Base-by-base conservation (phyloP, 176 grass and related monocot species). In the Rhipidocladum racemiflorum region DNA sequence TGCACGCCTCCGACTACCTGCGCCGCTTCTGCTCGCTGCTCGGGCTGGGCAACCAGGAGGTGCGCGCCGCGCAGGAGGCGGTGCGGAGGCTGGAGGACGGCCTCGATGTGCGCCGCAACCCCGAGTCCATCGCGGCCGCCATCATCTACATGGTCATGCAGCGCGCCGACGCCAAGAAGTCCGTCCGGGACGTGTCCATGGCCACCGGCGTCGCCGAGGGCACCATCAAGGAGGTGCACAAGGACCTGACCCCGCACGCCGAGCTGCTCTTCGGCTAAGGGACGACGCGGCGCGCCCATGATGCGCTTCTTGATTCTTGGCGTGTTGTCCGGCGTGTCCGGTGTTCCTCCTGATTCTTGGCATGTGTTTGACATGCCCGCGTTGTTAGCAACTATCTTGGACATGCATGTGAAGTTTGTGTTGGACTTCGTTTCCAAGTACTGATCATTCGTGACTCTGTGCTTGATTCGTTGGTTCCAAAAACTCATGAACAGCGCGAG, bases 101-200 rank as follows among this genome's bases (percentile, higher is more conserved):
- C 39, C 83, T 90, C 66, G 88, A 90, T 79, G 83, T 90, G 46
- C 83, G 88, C 2, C 78, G 84, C 66, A 90, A 86, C 74, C 88
- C 88, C 1, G 73, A 86, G 66, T 86, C 83, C 59, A 72, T 90
- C 79, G 88, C 88, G 0, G 88, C 79, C 23, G 73, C 88, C 49
- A 65, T 90, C 66, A 90, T 63, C 83, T 90, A 90, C 83, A 86
- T 90, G 79, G 67, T 86, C 50, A 50, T 78, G 66, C 83, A 74
- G 49, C 83, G 72, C 18, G 29, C 79, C 30, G 79, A 66, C 30
- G 23, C 45, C 40, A 38, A 10, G 3, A 86, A 71, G 65, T 65
- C 88, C 48, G 66, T 68, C 46, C 20, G 43, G 23, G 88, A 90
- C 67, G 84, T 90, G 24, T 42, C 84, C 46, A 39, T 55, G 39